These are phyloP conservation scores for carrot (Daucus carota) DNA, from an alignment of 129 eudicot genomes.

Conservation along the genomic window DH1_v3.0 NC_030389.2:36786501-36787000, in stretches of 20 bases:
- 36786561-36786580: too few species aligned
- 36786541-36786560: too few species aligned
- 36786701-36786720: background rate
- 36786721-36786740: background rate
- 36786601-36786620: too few species aligned
- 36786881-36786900: background rate
- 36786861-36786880: background rate
- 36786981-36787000: background rate
- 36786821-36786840: background rate
- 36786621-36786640: too few species aligned
- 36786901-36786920: background rate
- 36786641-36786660: too few species aligned
- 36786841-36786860: background rate
- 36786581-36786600: too few species aligned
- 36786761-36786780: background rate
- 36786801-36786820: background rate
- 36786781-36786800: background rate
- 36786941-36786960: background rate
- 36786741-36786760: too few species aligned
- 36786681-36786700: background rate
- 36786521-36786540: too few species aligned
- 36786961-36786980: background rate
- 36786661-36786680: too few species aligned
- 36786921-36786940: slow-evolving; percentile 1
- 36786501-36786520: too few species aligned